Percentiles rank a stretch among this genome's conserved stretches.
These are phyloP conservation scores for Capronia coronata DNA, from an alignment of 2,329 filamentous ascomycete genomes.

Conservation along the genomic window DNA sequence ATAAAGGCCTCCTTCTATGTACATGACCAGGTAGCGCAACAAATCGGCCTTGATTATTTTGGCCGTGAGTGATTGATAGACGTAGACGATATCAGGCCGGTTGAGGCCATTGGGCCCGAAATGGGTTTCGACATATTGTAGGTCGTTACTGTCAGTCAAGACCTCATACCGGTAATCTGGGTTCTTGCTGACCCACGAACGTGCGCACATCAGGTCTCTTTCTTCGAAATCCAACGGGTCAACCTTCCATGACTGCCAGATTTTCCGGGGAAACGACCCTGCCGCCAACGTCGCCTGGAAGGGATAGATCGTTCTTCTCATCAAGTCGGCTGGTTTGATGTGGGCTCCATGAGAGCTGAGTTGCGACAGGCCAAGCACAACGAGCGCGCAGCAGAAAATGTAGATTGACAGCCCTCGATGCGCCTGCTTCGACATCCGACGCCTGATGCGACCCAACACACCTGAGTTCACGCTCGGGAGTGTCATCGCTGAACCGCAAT, in stretches of 20 bases:
- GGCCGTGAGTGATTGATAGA: constrained; percentile 54
- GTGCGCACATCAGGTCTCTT: constrained; percentile 54
- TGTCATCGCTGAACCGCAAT: neutral
- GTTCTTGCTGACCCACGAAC: constrained; percentile 61
- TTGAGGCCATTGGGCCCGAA: constrained; percentile 61
- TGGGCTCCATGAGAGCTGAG: neutral
- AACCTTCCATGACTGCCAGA: constrained; percentile 73
- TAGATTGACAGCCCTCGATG: constrained; percentile 4
- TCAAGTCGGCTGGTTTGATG: neutral
- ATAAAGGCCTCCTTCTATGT: constrained; percentile 57
- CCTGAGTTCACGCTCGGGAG: neutral
- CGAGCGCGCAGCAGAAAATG: constrained; percentile 2
- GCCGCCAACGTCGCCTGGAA: constrained; percentile 11
- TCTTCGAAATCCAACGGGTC: constrained; percentile 61
- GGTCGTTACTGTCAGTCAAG: constrained; percentile 61
- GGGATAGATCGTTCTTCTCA: neutral
- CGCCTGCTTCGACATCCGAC: constrained; percentile 1
- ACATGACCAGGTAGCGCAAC: constrained; percentile 61
- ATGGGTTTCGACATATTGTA: constrained; percentile 61
- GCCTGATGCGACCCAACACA: constrained; percentile 1
- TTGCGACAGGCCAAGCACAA: constrained; percentile 1
- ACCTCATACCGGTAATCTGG: constrained; percentile 62
- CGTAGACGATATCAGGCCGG: constrained; percentile 58
- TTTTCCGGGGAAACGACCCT: constrained; percentile 55
- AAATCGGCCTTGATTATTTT: constrained; percentile 63